Base-by-base conservation (phyloP, 805 yeast genomes). In the Candida xiaguanensis region DNA sequence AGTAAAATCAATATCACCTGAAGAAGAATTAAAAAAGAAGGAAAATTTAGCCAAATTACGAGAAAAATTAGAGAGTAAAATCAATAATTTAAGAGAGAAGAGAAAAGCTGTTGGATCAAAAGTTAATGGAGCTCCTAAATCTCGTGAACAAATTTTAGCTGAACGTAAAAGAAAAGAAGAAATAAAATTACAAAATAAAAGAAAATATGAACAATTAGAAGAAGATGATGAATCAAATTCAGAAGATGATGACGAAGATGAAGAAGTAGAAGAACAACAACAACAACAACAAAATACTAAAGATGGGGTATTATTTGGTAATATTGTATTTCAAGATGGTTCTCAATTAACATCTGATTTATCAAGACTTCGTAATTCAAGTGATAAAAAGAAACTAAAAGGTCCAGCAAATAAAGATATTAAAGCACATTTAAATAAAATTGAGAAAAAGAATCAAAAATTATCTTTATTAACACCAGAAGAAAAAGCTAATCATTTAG, bases 101-200 rank as follows among this genome's bases (percentile, higher is more conserved):
- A 80, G 99, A 58, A 90, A 84, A 53, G 99, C 98, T 1, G 93
- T 95, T 1, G 98, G 98, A 2, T 67, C 90, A 1, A 82, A 78
- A 33, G 79, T 72, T 4, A 69, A 74, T 4, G 96, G 96, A 17
- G 93, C 96, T 0, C 89, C 90, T 12, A 74, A 80, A 43, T 85
- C 91, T 8, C 74, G 97, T 61, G 95, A 88, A 49, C 90, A 83
- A 30, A 80, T 85, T 36, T 63, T 86, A 39, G 80, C 74, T 26
- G 85, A 80, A 49, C 77, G 95, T 44, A 68, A 70, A 46, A 56
- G 54, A 36, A 72, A 70, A 44, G 72, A 67, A 38, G 76, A 72
- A 40, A 49, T 60, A 41, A 75, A 69, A 56, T 57, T 63, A 48
- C 52, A 75, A 69, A 56, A 75, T 48, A 64, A 59, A 44, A 53